These are phyloP conservation scores for Conringia planisiliqua DNA, from an alignment of 345 rosid species.

Conservation along the genomic window DNA sequence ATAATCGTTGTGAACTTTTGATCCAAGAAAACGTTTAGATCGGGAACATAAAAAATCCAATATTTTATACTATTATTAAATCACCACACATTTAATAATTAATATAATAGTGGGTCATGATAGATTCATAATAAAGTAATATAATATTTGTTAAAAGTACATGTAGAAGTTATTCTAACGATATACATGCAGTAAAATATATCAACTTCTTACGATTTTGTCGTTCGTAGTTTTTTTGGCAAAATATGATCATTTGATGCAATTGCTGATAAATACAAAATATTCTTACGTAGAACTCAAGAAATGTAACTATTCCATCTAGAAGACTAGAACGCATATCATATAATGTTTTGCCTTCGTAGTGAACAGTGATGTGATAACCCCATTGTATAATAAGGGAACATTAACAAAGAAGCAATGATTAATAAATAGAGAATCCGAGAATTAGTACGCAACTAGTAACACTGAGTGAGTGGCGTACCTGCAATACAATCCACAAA, in stretches of 20 bases:
- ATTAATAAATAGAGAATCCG: background rate
- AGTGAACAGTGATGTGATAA: background rate
- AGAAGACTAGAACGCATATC: background rate
- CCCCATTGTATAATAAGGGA: background rate
- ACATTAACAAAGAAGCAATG: background rate
- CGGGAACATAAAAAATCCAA: too few relatives aligned
- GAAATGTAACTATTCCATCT: background rate
- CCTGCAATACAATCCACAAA: conserved; percentile 85
- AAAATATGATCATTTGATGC: background rate
- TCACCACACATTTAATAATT: too few relatives aligned
- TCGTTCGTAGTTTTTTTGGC: background rate
- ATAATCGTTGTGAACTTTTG: too few relatives aligned
- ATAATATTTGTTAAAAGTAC: background rate
- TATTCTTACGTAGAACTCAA: background rate
- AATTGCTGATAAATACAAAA: background rate
- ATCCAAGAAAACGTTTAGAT: too few relatives aligned
- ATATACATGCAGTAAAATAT: background rate
- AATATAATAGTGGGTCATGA: too few relatives aligned
- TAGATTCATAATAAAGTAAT: too few relatives aligned
- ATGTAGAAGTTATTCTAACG: background rate
- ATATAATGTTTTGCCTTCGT: background rate
- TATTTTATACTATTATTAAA: too few relatives aligned
- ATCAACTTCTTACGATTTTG: background rate
- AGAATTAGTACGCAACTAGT: background rate
- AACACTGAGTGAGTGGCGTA: conserved; percentile 26